Base-by-base conservation (phyloP, 2,329 filamentous ascomycete genomes). In the Aspergillus melleus region DNA sequence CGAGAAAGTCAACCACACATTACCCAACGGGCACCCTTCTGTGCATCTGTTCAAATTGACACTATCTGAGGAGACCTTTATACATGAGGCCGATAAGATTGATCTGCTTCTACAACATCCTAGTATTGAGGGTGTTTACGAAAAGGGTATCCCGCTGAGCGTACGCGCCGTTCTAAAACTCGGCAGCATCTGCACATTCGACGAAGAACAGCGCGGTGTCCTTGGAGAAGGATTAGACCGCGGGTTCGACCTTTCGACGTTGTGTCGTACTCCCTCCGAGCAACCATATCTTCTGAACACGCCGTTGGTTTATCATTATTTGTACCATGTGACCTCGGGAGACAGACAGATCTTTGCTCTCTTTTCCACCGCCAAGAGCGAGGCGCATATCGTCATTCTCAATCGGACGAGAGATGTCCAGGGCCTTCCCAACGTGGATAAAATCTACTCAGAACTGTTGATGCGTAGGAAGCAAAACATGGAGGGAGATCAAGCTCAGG, bases 51-150 rank as follows among this genome's bases (percentile, higher is more conserved):
- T 98, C 84, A 96, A 93, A 78, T 83, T 99, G 42, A 93, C 90
- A 0, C 91, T 99, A 76, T 84, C 91, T 0, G 95, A 99, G 74
- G 89, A 95, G 58, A 84, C 90, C 0, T 99, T 96, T 76, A 87
- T 96, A 61, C 86, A 88, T 49, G 91, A 98, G 74, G 83, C 89
- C 0, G 89, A 92, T 62, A 96, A 92, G 72, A 89, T 98, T 62
- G 87, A 89, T 2, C 78, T 89, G 29, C 81, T 98, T 1, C 94
- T 97, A 79, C 92, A 94, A 64, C 93, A 99, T 72, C 87, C 92
- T 0, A 96, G 92, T 74, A 91, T 99, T 1, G 95, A 99, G 76
- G 96, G 96, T 30, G 92, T 99, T 14, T 99, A 99, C 71, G 96
- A 99, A 78, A 94, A 90, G 70, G 90, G 96, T 66, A 84, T 99